Conservation (phyloP, 495 filamentous ascomycete species). For the Aspergillus homomorphus region DNA sequence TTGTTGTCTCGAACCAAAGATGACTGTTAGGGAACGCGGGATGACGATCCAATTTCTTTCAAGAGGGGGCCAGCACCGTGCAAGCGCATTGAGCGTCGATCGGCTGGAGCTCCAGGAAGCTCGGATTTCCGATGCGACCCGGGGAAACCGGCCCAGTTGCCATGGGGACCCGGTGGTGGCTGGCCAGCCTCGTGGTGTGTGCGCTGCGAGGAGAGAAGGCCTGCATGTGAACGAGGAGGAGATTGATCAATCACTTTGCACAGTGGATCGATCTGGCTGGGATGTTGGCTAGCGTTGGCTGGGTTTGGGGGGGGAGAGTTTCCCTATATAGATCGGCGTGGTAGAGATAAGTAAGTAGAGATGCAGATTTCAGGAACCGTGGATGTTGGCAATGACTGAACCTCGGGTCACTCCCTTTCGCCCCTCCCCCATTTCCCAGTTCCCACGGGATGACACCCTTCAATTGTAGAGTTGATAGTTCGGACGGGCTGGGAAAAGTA, state of each 20-base stretch:
- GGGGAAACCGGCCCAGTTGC: conserved; percentile 22
- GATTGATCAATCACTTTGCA: neutral
- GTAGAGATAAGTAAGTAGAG: neutral
- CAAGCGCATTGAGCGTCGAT: conserved; percentile 13
- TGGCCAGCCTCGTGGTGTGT: conserved; percentile 17
- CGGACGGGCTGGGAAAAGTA: neutral
- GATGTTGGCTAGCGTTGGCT: neutral
- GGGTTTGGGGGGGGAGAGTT: neutral
- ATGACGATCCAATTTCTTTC: neutral
- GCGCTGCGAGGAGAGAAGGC: neutral
- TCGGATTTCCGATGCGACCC: conserved; percentile 27
- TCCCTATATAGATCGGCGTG: neutral
- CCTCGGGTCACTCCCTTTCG: neutral
- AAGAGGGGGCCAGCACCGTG: neutral
- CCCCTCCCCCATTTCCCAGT: neutral
- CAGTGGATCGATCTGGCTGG: neutral
- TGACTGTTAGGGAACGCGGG: no score
- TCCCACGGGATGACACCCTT: no score
- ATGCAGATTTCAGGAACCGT: neutral
- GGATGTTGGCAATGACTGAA: neutral
- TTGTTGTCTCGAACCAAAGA: neutral
- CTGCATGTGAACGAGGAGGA: conserved; percentile 2
- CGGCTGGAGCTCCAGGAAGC: conserved; percentile 19
- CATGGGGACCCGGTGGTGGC: conserved; percentile 22
- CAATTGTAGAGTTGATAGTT: neutral